phyloP scores from a whole-genome alignment of 2,329 filamentous ascomycete species.

The Fusarium udum region DNA sequence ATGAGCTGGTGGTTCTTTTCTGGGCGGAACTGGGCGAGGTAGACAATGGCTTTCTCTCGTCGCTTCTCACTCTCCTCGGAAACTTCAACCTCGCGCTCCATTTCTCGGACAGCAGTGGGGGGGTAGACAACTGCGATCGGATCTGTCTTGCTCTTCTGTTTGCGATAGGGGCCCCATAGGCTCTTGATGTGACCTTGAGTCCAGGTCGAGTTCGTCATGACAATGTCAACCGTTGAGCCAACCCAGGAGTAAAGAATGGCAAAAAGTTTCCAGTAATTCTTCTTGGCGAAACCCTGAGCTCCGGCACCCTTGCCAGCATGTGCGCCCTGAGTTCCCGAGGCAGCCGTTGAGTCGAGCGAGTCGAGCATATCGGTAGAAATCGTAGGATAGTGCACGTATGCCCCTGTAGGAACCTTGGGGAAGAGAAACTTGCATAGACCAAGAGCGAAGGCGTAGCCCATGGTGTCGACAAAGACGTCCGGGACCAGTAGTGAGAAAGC shows the following conservation, averaged over 20 bases:
- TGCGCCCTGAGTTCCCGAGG: slow-evolving; percentile 72
- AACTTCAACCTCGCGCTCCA: slow-evolving; percentile 78
- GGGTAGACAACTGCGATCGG: slow-evolving; percentile 85
- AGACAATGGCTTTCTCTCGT: slow-evolving; percentile 80
- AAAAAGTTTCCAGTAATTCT: slow-evolving; percentile 86
- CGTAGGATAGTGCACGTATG: slow-evolving; percentile 97
- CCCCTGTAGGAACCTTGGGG: slow-evolving; percentile 80
- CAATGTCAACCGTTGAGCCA: slow-evolving; percentile 85
- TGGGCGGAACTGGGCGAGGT: slow-evolving; percentile 96
- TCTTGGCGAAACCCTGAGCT: slow-evolving; percentile 75
- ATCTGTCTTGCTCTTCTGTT: slow-evolving; percentile 54
- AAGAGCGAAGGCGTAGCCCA: slow-evolving; percentile 95
- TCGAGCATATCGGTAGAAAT: slow-evolving; percentile 98
- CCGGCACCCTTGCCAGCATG: slow-evolving; percentile 86
- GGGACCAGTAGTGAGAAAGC: slow-evolving; percentile 92
- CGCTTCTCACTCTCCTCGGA: slow-evolving; percentile 72
- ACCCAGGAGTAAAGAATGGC: slow-evolving; percentile 83
- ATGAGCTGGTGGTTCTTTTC: slow-evolving; percentile 96
- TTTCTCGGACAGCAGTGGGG: slow-evolving; percentile 87
- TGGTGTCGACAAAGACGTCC: slow-evolving; percentile 95
- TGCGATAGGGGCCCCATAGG: slow-evolving; percentile 75
- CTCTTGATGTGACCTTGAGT: slow-evolving; percentile 83
- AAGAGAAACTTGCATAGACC: slow-evolving; percentile 87
- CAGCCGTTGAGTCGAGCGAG: slow-evolving; percentile 73
- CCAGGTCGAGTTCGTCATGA: slow-evolving; percentile 98